phyloP scores from a whole-genome alignment of 2,329 filamentous ascomycete genomes.

The Paraphoma sp. region DNA sequence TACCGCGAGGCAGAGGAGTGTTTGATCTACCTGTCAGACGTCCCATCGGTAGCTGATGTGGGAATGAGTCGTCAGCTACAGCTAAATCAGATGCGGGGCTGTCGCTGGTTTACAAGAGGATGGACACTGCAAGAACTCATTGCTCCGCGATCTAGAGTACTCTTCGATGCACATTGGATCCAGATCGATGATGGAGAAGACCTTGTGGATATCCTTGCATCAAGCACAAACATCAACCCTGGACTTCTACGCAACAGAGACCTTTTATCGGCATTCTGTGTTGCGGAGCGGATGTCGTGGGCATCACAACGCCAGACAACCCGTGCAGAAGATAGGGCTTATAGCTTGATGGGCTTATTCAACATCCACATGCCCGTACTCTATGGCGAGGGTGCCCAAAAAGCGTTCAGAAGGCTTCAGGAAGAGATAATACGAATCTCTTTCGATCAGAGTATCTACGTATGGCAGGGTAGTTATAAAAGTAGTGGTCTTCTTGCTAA shows the following conservation, averaged over 20 bases:
- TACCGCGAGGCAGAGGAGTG: background rate
- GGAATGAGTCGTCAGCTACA: background rate
- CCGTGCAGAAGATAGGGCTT: background rate
- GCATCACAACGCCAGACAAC: background rate
- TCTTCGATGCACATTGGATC: background rate
- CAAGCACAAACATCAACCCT: background rate
- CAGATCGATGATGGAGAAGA: background rate
- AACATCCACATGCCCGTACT: background rate
- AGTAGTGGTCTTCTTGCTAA: constrained; percentile 26
- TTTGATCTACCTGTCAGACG: background rate
- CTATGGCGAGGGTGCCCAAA: background rate
- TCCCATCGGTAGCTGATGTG: background rate
- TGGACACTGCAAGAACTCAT: background rate
- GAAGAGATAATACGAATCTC: background rate
- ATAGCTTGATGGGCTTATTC: background rate
- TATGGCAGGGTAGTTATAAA: background rate
- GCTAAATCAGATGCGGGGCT: background rate
- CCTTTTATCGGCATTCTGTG: background rate
- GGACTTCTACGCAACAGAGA: background rate
- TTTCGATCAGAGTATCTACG: background rate
- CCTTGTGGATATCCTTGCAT: background rate
- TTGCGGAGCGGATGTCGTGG: background rate
- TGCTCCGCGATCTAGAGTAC: background rate
- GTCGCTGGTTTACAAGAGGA: background rate
- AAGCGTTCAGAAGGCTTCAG: background rate